Evolutionary conservation across 345 rosid genomes (phyloP).

Genomic region (Aquilaria malaccensis): DNA sequence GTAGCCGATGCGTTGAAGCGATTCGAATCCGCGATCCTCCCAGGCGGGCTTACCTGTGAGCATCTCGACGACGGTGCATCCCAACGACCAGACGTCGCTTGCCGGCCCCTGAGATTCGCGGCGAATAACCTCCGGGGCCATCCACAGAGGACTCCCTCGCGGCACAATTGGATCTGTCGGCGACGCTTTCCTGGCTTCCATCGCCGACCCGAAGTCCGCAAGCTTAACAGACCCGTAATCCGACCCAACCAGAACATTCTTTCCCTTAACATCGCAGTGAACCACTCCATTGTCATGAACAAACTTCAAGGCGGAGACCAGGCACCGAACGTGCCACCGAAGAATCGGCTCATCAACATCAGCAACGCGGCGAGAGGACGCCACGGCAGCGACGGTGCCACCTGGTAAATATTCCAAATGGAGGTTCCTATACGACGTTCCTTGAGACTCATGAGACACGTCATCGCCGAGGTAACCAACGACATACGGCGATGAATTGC

Average conservation of each 20-base stretch:
- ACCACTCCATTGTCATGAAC: conserved; percentile 51
- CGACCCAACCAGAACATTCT: conserved; percentile 43
- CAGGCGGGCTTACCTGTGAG: conserved; percentile 63
- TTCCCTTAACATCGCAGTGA: conserved; percentile 77
- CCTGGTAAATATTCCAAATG: conserved; percentile 57
- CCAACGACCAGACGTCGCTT: conserved; percentile 81
- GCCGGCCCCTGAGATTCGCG: conserved; percentile 64
- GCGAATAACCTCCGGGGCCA: conserved; percentile 87
- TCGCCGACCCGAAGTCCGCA: conserved; percentile 75
- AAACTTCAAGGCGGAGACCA: conserved; percentile 52
- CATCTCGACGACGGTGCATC: conserved; percentile 76
- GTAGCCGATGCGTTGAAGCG: conserved; percentile 49
- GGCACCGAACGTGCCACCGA: conserved; percentile 40
- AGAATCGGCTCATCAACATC: conserved; percentile 28
- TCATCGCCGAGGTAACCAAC: conserved; percentile 51
- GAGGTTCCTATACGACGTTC: conserved; percentile 44
- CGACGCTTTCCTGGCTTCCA: neutral
- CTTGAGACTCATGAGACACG: conserved; percentile 22
- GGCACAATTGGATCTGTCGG: conserved; percentile 19
- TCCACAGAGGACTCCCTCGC: conserved; percentile 89
- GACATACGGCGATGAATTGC: conserved; percentile 32
- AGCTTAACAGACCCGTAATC: conserved; percentile 38
- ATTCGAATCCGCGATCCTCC: conserved; percentile 51
- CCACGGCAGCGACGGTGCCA: conserved; percentile 48
- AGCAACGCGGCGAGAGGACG: conserved; percentile 1